These are phyloP conservation scores for Vitis hybrid DNA, from an alignment of 177 flowering plant species.

Conservation along the genomic window DNA sequence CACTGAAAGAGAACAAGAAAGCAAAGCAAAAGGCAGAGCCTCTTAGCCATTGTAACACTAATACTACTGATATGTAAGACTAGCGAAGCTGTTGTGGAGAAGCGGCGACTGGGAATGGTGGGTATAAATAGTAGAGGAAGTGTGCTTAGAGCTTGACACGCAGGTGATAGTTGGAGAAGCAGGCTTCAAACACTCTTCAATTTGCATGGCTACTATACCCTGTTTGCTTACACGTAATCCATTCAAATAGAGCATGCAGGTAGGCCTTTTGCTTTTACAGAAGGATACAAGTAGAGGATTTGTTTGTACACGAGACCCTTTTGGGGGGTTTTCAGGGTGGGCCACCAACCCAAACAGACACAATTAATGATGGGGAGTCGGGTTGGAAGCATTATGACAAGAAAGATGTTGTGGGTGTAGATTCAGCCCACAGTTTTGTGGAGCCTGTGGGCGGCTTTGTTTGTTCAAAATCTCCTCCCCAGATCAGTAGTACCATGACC, in stretches of 20 bases:
- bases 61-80: no score
- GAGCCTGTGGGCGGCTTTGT: no score
- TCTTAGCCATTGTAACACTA: slow-evolving; percentile 10
- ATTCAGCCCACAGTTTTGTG: no score
- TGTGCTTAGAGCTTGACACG: slow-evolving; percentile 13
- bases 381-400: no score
- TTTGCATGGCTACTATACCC: slow-evolving; percentile 24
- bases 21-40: slow-evolving; percentile 17
- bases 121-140: slow-evolving; percentile 16
- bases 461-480: no score
- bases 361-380: no score
- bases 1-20: slow-evolving; percentile 25
- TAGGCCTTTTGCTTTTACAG: not conserved
- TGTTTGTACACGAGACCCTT: not conserved
- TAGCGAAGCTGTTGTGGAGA: not conserved
- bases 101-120: not conserved
- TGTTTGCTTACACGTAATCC: slow-evolving; percentile 20
- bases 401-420: no score
- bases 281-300: not conserved
- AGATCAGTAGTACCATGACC: no score
- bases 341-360: no score
- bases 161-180: slow-evolving; percentile 4
- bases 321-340: not conserved
- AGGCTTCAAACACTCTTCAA: slow-evolving; percentile 19
- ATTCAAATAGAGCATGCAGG: slow-evolving; percentile 7